Percentiles rank a stretch among this genome's conserved stretches.
phyloP scores from a whole-genome alignment of 352 stramenopile genomes.

The Plasmopara halstedii region DNA sequence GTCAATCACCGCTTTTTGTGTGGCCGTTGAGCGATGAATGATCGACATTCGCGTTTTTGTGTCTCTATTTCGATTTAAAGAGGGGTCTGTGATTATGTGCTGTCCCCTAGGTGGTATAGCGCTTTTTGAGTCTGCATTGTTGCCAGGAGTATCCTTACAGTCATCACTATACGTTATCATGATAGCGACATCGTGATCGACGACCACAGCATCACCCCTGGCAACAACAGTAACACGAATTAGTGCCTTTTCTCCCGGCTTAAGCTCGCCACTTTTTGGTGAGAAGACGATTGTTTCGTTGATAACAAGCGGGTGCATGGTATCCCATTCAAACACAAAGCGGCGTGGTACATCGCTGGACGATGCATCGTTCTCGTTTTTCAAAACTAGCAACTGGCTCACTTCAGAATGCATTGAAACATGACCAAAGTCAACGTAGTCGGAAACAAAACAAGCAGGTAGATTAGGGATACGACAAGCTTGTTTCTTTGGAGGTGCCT shows the following conservation, averaged over 20 bases:
- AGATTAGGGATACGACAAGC: slow-evolving; percentile 28
- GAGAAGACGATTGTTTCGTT: slow-evolving; percentile 42
- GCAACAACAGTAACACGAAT: slow-evolving; percentile 46
- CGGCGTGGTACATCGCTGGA: neutral
- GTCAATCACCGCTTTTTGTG: slow-evolving; percentile 41
- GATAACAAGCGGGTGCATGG: slow-evolving; percentile 39
- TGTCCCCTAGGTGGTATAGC: slow-evolving; percentile 2
- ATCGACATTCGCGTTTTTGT: slow-evolving; percentile 32
- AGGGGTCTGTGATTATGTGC: neutral
- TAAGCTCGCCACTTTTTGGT: slow-evolving; percentile 40
- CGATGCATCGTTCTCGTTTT: slow-evolving; percentile 25
- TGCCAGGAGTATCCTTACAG: slow-evolving; percentile 7
- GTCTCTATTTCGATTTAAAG: neutral
- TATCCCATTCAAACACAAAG: slow-evolving; percentile 56
- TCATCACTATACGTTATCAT: slow-evolving; percentile 30
- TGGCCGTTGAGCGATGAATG: slow-evolving; percentile 51
- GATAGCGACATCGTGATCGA: slow-evolving; percentile 67
- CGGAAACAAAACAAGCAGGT: slow-evolving; percentile 36
- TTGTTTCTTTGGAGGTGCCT: slow-evolving; percentile 23
- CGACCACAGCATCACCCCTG: slow-evolving; percentile 32
- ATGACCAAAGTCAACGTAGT: slow-evolving; percentile 55
- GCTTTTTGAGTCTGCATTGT: slow-evolving; percentile 12
- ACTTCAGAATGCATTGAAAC: slow-evolving; percentile 42
- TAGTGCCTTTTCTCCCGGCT: slow-evolving; percentile 36
- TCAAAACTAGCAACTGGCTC: slow-evolving; percentile 42